phyloP scores from a whole-genome alignment of 2,329 filamentous ascomycete species.

The Triangularia verruculosa region DNA sequence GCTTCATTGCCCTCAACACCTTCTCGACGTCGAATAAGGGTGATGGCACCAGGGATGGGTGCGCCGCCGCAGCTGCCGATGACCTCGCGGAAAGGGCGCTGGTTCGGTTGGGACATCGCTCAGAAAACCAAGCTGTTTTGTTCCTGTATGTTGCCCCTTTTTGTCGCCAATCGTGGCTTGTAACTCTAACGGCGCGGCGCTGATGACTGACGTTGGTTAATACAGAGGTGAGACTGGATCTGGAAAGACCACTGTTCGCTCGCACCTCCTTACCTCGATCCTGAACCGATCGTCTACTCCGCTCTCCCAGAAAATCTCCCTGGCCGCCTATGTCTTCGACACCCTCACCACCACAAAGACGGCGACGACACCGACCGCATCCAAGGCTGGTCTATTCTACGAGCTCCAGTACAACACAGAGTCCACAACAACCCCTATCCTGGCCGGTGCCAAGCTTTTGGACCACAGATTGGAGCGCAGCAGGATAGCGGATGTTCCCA shows the following conservation, averaged over 20 bases:
- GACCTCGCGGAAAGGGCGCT: slow-evolving; percentile 86
- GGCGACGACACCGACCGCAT: slow-evolving; percentile 89
- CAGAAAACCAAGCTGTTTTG: slow-evolving; percentile 88
- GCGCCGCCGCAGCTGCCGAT: slow-evolving; percentile 87
- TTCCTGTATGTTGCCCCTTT: slow-evolving; percentile 68
- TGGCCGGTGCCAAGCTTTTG: slow-evolving; percentile 91
- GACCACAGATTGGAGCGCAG: slow-evolving; percentile 92
- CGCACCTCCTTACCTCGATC: slow-evolving; percentile 80
- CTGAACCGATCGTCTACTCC: slow-evolving; percentile 90
- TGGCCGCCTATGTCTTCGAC: slow-evolving; percentile 94
- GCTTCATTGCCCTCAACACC: slow-evolving; percentile 88
- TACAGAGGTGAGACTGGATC: slow-evolving; percentile 79
- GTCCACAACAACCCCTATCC: slow-evolving; percentile 75
- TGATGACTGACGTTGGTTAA: slow-evolving; percentile 43
- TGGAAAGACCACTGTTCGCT: slow-evolving; percentile 91
- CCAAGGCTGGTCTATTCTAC: slow-evolving; percentile 91
- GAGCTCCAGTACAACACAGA: slow-evolving; percentile 96
- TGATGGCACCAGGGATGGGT: slow-evolving; percentile 88
- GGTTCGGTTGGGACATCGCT: slow-evolving; percentile 78
- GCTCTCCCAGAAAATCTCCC: slow-evolving; percentile 86
- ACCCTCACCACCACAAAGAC: slow-evolving; percentile 96
- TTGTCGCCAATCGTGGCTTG: not conserved
- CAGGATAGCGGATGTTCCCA: slow-evolving; percentile 86
- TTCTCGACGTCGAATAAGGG: slow-evolving; percentile 81
- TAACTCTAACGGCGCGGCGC: not conserved